These are phyloP conservation scores for Solanum gracilifrons DNA, from an alignment of 257 asterid genomes.

Conservation along the genomic window DNA sequence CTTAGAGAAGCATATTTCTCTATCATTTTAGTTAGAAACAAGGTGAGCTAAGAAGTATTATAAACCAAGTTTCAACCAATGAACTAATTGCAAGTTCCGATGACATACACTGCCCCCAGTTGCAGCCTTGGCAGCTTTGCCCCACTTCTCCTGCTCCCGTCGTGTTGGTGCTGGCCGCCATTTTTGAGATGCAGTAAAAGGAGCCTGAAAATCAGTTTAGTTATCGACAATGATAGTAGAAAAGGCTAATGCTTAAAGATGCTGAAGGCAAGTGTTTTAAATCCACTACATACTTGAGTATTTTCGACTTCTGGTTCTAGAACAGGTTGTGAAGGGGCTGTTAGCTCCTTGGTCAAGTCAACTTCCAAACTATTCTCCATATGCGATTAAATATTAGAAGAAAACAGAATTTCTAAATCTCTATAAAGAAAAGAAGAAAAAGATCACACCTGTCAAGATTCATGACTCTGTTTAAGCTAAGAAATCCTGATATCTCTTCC, in stretches of 20 bases:
- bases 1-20: background rate
- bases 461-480: slow-evolving; percentile 91
- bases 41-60: background rate
- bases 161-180: slow-evolving; percentile 94
- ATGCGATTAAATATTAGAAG: background rate
- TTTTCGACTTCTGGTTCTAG: slow-evolving; percentile 32
- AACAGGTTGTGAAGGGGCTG: slow-evolving; percentile 25
- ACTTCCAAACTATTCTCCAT: slow-evolving; percentile 54
- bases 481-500: slow-evolving; percentile 84
- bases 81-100: background rate
- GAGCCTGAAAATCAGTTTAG: slow-evolving; percentile 28
- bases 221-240: background rate
- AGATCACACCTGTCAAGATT: slow-evolving; percentile 62
- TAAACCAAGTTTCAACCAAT: background rate
- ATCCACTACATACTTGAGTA: slow-evolving; percentile 23
- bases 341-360: slow-evolving; percentile 65
- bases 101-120: slow-evolving; percentile 86
- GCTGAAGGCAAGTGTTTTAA: background rate
- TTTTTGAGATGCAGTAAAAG: slow-evolving; percentile 26
- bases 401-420: background rate
- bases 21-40: background rate
- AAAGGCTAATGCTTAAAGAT: background rate
- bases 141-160: slow-evolving; percentile 94
- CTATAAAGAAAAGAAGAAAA: background rate
- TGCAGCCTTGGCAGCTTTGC: slow-evolving; percentile 77